phyloP scores from a whole-genome alignment of 148 eudicot species.

The Chenopodium album region DNA sequence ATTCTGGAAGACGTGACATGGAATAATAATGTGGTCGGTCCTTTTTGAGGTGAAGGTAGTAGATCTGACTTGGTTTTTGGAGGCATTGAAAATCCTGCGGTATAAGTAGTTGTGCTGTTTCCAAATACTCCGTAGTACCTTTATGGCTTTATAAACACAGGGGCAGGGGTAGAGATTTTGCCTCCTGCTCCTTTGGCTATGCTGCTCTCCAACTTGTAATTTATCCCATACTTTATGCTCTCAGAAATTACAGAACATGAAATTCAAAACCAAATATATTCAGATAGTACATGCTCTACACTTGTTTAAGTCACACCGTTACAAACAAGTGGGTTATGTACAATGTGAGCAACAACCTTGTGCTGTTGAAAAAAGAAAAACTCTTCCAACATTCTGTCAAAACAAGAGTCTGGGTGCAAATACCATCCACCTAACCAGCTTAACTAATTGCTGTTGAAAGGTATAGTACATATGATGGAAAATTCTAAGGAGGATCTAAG shows the following conservation, averaged over 20 bases:
- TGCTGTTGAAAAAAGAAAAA: not conserved
- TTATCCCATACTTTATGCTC: not conserved
- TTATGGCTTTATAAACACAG: too few species aligned
- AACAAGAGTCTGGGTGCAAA: conserved; percentile 1
- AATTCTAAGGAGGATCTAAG: not conserved
- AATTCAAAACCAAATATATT: not conserved
- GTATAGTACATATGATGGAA: not conserved
- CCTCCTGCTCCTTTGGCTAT: too few species aligned
- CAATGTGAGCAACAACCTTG: not conserved
- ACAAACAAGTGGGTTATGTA: conserved; percentile 9
- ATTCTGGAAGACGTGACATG: too few species aligned
- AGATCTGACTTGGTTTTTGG: too few species aligned
- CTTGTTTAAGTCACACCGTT: conserved; percentile 5
- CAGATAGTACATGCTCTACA: not conserved
- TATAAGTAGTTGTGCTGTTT: too few species aligned
- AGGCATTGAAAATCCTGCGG: too few species aligned
- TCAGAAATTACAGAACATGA: not conserved
- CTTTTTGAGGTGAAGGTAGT: too few species aligned
- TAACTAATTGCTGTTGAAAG: not conserved
- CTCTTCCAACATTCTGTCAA: not conserved
- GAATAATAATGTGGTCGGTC: too few species aligned
- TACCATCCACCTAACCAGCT: conserved; percentile 1
- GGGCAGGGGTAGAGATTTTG: too few species aligned
- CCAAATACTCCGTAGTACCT: too few species aligned
- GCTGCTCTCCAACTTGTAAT: too few species aligned